A percentile compares a stretch with the other conserved stretches of the same genome.
phyloP scores from a whole-genome alignment of 177 flowering plant genomes.

The Vitis hybrid region DNA sequence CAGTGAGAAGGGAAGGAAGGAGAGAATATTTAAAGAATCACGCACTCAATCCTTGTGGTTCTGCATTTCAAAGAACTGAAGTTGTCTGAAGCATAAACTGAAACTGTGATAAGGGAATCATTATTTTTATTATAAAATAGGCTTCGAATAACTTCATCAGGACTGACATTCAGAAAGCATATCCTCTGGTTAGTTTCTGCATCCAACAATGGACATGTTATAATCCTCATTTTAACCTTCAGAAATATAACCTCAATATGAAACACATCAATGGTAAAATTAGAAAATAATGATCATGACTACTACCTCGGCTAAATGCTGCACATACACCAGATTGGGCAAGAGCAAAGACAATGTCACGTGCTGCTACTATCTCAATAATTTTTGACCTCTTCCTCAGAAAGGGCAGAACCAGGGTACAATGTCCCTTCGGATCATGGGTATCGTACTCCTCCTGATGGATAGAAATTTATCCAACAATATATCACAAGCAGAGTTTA shows the following conservation, averaged over 20 bases:
- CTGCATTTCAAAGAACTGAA: slow-evolving; percentile 98
- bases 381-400: slow-evolving; percentile 74
- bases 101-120: slow-evolving; percentile 98
- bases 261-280: not conserved
- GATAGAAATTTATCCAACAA: too few species aligned
- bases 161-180: slow-evolving; percentile 92
- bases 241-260: not conserved
- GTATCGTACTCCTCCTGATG: slow-evolving; percentile 93
- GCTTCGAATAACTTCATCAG: slow-evolving; percentile 95
- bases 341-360: slow-evolving; percentile 33
- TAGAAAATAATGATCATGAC: not conserved
- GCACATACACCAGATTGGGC: slow-evolving; percentile 99
- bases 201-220: slow-evolving; percentile 12
- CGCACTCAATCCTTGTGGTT: slow-evolving; percentile 95
- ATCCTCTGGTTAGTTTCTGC: slow-evolving; percentile 92
- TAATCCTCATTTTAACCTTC: not conserved
- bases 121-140: slow-evolving; percentile 96
- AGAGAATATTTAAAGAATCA: not conserved
- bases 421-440: slow-evolving; percentile 93
- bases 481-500: too few species aligned
- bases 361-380: slow-evolving; percentile 96
- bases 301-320: slow-evolving; percentile 37
- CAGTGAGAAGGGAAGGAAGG: not conserved
- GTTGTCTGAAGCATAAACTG: slow-evolving; percentile 97
- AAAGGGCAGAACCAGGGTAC: slow-evolving; percentile 66